Conservation (phyloP, 331 rosid genomes). For the Arachis monticola region DNA sequence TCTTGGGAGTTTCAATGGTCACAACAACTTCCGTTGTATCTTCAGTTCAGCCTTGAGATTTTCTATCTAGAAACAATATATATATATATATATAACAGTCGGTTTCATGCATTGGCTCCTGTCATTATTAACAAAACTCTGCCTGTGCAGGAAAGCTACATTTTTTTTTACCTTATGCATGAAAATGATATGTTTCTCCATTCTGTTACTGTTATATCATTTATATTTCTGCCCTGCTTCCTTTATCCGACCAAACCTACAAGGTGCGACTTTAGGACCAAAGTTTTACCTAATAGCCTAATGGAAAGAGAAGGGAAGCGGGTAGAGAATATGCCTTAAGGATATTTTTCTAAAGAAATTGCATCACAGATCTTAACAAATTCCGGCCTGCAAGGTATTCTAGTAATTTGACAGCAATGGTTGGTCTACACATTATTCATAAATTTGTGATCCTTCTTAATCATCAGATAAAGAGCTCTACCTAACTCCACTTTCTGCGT, state of each 20-base stretch:
- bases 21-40: not conserved
- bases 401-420: not conserved
- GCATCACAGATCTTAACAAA: not conserved
- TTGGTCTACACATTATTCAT: not conserved
- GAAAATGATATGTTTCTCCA: not conserved
- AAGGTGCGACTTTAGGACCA: constrained; percentile 2
- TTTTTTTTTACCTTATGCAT: not conserved
- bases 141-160: not conserved
- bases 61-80: not conserved
- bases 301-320: constrained; percentile 5
- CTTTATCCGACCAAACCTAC: not conserved
- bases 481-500: not conserved
- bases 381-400: not conserved
- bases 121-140: not conserved
- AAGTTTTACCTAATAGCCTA: not conserved
- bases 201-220: not conserved
- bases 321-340: not conserved
- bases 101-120: not conserved
- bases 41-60: not conserved
- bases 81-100: not conserved
- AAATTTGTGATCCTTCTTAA: not conserved
- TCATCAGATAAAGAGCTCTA: not conserved
- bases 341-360: not conserved
- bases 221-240: not conserved
- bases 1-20: not conserved